Evolutionary conservation across 805 yeast species (phyloP), one percentile per base, ranked within the genome.

Genomic region (Kodamaea restingae): DNA sequence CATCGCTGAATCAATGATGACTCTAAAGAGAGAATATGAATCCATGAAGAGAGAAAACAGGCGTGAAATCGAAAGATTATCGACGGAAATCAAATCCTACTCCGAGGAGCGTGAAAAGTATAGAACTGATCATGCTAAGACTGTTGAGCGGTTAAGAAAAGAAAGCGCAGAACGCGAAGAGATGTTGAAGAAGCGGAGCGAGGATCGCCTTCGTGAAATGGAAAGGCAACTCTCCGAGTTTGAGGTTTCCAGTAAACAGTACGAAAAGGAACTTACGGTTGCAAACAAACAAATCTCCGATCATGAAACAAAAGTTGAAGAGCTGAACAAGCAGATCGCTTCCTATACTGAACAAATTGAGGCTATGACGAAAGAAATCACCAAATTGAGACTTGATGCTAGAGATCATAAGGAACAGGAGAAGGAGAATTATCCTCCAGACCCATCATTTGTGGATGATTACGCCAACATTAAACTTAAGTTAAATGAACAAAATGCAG

Each of bases 401-500:
- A 12, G 36, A 7, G 27, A 31, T 11, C 18, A 30, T 2, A 24
- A 20, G 7, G 35, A 30, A 12, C 40, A 15, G n/a, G 62, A 64
- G 25, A 65, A 63, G 42, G 71, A 67, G 42, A 66, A 67, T 38
- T 42, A 55, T n/a, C 65, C 69, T 2, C 68, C 65, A 2, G 61
- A 63, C 33, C 56, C 60, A 2, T 44, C 50, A n/a, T 52, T 65
- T 30, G 54, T 62, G 42, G 63, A 58, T 37, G 81, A 76, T 34
- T 75, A 65, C 49, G 70, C 74, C 9, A 60, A 60, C 21, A 59
- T 80, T 47, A 75, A 71, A 38, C 55, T 76, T 7, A 73, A 75
- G 42, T 54, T 80, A 15, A 73, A 76, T 43, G 84, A 79, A 41
- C 68, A 65, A 15, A 59, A 70, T 42, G 79, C 78, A 7, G 51